Base-by-base conservation (phyloP, 345 rosid genomes). In the Viola odorata region DNA sequence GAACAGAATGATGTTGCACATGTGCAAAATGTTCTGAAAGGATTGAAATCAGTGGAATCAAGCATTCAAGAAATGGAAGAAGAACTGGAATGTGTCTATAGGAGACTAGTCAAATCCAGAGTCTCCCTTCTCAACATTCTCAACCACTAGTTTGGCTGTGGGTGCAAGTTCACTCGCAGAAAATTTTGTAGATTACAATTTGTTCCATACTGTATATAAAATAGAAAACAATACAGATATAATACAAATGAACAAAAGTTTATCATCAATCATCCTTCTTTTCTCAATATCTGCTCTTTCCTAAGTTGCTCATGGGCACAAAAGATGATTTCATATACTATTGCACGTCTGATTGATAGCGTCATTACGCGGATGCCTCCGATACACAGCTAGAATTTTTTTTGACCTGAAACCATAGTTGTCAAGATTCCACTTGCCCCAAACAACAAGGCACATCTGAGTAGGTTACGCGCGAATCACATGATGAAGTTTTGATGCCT, bases 31-130 rank as follows among this genome's bases (percentile, higher is more conserved):
- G 7, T 52, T 5, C 10, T 40, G n/a, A 62, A 62, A n/a, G 17
- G 39, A 8, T 12, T 62, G 39, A 23, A 62, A 58, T 14, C 37
- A 17, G 8, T 53, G 4, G 38, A 62, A 15, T 62, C 50, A 6
- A 16, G 38, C 40, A 62, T 62, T 13, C 48, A 62, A 13, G 58
- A 51, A 41, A 6, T 52, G 6, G 66, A 41, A 8, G 36, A 49
- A 4, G 49, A 41, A 12, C 16, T 40, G 8, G 66, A 53, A 6
- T 16, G 39, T 53, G 15, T 53, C 8, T 62, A 15, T 17, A 40
- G 50, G 41, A 7, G 6, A 11, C 37, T 62, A 5, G 40, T 55
- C 4, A 40, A 57, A 57, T n/a, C 32, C 3, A n/a, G 32, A 16
- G 32, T 50, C 7, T 50, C 17, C 8, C 32, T 50, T 15, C 32